These are phyloP conservation scores for Alternaria alternata DNA, from an alignment of 2,329 filamentous ascomycete genomes.

Conservation along the genomic window DNA sequence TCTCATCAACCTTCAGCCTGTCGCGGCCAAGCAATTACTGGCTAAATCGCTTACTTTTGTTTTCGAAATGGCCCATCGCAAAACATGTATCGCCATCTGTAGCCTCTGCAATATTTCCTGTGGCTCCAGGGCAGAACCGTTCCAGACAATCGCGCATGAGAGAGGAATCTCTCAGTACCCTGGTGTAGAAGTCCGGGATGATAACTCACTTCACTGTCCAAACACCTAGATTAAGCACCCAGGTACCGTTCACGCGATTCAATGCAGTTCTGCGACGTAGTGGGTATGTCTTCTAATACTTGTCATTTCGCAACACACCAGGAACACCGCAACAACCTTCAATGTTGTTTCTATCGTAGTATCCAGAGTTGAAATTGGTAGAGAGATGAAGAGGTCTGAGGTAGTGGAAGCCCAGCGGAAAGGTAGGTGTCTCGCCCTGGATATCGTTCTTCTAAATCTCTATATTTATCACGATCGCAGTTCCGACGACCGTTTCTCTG, in stretches of 20 bases:
- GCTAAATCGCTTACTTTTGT: not conserved
- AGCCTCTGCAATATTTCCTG: not conserved
- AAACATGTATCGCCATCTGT: not conserved
- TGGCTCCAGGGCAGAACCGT: not conserved
- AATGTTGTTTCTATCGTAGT: fast-evolving
- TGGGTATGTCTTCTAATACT: too few relatives aligned
- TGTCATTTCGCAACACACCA: too few relatives aligned
- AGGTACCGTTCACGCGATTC: too few relatives aligned
- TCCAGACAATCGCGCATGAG: too few relatives aligned
- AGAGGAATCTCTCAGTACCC: too few relatives aligned
- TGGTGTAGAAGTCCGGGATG: too few relatives aligned
- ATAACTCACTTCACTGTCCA: too few relatives aligned
- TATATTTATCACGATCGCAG: not conserved
- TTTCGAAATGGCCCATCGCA: not conserved
- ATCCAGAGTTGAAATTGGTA: not conserved
- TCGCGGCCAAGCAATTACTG: not conserved
- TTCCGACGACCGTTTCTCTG: fast-evolving
- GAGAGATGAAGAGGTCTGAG: too few relatives aligned
- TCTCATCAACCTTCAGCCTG: not conserved
- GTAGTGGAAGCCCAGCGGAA: too few relatives aligned
- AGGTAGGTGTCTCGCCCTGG: too few relatives aligned
- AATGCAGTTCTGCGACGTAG: too few relatives aligned
- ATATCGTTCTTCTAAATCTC: not conserved
- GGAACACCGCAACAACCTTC: too few relatives aligned
- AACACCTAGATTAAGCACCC: fast-evolving